Base-by-base conservation (phyloP, 139 green algal genomes). In the Chlamydomonas eustigma region DNA sequence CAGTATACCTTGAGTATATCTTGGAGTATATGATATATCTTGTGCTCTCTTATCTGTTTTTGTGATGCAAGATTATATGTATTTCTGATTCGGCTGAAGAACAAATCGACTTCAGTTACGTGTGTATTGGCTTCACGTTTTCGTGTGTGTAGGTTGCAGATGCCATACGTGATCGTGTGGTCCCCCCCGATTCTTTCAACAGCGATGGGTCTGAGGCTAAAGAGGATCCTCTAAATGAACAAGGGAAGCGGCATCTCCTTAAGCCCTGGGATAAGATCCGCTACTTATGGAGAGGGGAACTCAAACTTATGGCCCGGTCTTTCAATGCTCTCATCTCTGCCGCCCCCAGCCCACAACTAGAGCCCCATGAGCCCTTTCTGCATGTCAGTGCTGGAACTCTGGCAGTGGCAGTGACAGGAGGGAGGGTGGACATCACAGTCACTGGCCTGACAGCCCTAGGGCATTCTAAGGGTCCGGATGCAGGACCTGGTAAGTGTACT, bases 281-380 rank as follows among this genome's bases (percentile, higher is more conserved):
- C 18, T 58, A 58, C 44, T 12, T 58, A 18, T 58, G 44, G 44
- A 12, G 44, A 12, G 44, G 44, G 12, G 44, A 58, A 28, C 44
- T 58, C 44, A 58, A 18, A 18, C 18, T 58, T 18, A 28, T 18
- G 18, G 44, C 44, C 44, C 44, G 44, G 12, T 58, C 44, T 18
- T 58, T 58, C 44, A 58, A 58, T 18, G 18, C 18, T 12, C 18
- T 58, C 12, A 12, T 58, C 12, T 58, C 44, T 28, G 44, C 12
- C 63, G 25, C 63, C 63, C 12, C 8, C 63, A 28, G n/a, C 30
- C n/a, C 63, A 8, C 24, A 22, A 8, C 63, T 70, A 28, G 24
- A 37, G 6, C 63, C 63, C 8, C 63, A 70, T 28, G 63, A 70
- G 8, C 63, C 63, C 18, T 70, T 70, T 28, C 63, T 70, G n/a